Conservation (phyloP, 306 rosid genomes). For the Fagus sylvatica region DNA sequence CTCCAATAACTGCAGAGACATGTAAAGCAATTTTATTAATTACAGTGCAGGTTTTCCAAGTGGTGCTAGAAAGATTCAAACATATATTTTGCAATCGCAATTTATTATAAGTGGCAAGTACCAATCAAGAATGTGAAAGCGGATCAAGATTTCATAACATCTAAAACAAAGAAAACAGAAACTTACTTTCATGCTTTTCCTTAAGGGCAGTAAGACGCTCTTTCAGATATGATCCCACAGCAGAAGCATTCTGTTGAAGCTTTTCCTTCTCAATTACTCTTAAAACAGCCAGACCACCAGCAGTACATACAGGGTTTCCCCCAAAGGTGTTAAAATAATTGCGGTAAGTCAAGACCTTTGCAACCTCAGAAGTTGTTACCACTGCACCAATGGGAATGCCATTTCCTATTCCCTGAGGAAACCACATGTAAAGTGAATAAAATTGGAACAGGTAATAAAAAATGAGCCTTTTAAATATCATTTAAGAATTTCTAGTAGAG, state of each 20-base stretch:
- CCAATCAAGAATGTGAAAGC: not conserved
- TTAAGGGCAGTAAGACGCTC: slow-evolving; percentile 39
- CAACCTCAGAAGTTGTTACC: slow-evolving; percentile 49
- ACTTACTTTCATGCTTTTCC: slow-evolving; percentile 46
- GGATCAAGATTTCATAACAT: not conserved
- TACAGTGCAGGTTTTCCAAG: not conserved
- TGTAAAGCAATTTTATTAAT: not conserved
- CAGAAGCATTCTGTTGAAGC: slow-evolving; percentile 39
- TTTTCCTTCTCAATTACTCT: slow-evolving; percentile 50
- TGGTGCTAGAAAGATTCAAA: not conserved
- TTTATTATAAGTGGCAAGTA: not conserved
- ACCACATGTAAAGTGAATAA: not conserved
- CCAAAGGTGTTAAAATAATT: slow-evolving; percentile 49
- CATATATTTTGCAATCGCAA: not conserved
- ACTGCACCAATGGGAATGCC: slow-evolving; percentile 52
- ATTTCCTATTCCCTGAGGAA: slow-evolving; percentile 51
- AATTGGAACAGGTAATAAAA: not conserved
- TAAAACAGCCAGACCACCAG: slow-evolving; percentile 49
- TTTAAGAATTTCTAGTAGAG: not conserved
- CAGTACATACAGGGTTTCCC: slow-evolving; percentile 45
- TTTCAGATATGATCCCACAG: slow-evolving; percentile 40
- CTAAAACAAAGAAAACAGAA: slow-evolving; percentile 1
- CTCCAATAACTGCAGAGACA: slow-evolving; percentile 41
- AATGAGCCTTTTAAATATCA: not conserved
- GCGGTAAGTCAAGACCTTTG: slow-evolving; percentile 31